These are phyloP conservation scores for Lactarius trivialis DNA, from an alignment of 768 basidiomycete species.

Conservation along the genomic window DNA sequence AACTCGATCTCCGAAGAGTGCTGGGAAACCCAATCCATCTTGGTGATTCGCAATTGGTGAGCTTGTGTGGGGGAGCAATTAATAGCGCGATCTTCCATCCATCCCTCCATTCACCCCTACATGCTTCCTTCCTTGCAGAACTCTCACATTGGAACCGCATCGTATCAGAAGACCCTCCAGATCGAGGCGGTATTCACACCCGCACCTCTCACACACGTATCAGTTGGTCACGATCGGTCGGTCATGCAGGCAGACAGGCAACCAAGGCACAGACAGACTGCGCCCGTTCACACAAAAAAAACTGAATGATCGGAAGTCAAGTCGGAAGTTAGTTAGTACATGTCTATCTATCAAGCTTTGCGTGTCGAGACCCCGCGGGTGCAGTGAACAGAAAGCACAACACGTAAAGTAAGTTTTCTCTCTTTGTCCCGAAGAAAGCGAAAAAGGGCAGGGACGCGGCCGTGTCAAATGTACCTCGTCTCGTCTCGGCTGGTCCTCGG, in stretches of 20 bases:
- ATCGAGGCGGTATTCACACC: not conserved
- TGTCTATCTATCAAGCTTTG: not conserved
- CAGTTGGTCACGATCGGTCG: not conserved
- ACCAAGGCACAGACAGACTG: not conserved
- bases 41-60: not conserved
- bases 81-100: not conserved
- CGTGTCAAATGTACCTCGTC: not conserved
- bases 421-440: not conserved
- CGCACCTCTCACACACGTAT: not conserved
- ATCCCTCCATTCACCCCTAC: not conserved
- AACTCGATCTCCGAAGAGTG: not conserved
- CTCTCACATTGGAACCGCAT: not conserved
- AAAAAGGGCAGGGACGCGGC: not conserved
- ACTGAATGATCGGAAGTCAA: not conserved
- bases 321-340: not conserved
- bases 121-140: not conserved
- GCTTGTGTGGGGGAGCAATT: not conserved
- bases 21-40: not conserved
- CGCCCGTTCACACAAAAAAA: not conserved
- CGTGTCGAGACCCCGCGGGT: not conserved
- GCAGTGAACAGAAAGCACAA: not conserved
- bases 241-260: not conserved
- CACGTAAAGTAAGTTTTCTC: not conserved
- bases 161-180: not conserved
- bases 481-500: not conserved